A percentile compares a stretch with the other conserved stretches of the same genome.
phyloP scores from a whole-genome alignment of 2,329 filamentous ascomycete species.

The Rutstroemia sydowiana region DNA sequence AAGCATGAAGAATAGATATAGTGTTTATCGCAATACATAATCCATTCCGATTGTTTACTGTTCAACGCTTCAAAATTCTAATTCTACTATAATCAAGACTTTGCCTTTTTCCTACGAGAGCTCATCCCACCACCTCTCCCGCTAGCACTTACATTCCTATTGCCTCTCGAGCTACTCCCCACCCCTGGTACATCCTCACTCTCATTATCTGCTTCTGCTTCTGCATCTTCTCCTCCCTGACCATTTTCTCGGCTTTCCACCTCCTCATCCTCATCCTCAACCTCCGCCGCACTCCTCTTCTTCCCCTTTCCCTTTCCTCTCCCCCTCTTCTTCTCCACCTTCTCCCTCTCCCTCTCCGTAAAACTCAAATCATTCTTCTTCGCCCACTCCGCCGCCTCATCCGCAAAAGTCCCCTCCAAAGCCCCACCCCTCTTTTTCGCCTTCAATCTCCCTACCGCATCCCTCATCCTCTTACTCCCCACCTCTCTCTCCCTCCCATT shows the following conservation, averaged over 20 bases:
- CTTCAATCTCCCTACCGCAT: constrained; percentile 62
- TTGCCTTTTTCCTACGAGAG: neutral
- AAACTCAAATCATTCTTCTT: constrained; percentile 27
- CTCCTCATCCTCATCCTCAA: constrained; percentile 5
- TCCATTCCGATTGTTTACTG: too few species aligned
- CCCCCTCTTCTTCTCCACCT: constrained; percentile 14
- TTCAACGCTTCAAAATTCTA: neutral
- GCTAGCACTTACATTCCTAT: neutral
- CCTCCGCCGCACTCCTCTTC: constrained; percentile 1
- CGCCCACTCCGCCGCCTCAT: constrained; percentile 28
- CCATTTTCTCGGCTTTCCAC: too few species aligned
- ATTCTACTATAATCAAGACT: neutral
- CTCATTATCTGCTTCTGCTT: constrained; percentile 4
- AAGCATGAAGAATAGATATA: too few species aligned
- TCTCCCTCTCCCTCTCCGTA: constrained; percentile 23
- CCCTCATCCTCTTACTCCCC: constrained; percentile 69
- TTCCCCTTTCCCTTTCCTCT: constrained; percentile 9
- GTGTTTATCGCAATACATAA: too few species aligned
- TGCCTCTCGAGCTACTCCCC: constrained; percentile 12
- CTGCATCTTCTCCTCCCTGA: constrained; percentile 6
- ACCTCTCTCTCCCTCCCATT: constrained; percentile 55
- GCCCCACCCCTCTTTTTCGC: constrained; percentile 34
- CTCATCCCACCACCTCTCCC: neutral
- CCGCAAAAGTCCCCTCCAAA: constrained; percentile 22
- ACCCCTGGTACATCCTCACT: neutral